Conservation (phyloP, 805 yeast species). For the Starmerella cellae region DNA sequence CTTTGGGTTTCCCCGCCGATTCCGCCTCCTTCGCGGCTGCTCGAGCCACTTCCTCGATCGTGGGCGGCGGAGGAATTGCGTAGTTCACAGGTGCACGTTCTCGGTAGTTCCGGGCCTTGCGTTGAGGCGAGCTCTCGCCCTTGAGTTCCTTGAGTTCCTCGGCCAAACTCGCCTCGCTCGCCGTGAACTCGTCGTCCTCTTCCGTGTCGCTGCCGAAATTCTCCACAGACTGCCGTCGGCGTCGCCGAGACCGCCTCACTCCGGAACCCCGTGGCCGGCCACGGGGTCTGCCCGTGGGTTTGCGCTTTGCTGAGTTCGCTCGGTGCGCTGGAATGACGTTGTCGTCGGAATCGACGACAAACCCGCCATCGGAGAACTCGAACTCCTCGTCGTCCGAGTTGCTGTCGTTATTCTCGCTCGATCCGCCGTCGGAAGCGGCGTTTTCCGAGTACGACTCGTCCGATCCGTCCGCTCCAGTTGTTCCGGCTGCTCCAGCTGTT, state of each 20-base stretch:
- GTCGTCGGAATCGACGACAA: slow-evolving; percentile 20
- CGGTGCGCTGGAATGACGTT: slow-evolving; percentile 7
- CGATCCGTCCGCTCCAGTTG: not conserved
- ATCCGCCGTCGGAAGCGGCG: slow-evolving; percentile 1
- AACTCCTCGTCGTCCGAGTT: slow-evolving; percentile 6
- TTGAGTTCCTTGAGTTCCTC: slow-evolving; percentile 19
- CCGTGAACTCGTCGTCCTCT: slow-evolving; percentile 14
- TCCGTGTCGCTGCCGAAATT: not conserved
- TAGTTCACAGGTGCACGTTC: slow-evolving; percentile 21
- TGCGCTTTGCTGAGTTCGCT: not conserved
- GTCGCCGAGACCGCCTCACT: not conserved
- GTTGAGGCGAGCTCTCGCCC: slow-evolving; percentile 12
- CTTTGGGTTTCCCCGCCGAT: slow-evolving; percentile 1
- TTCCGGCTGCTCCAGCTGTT: not conserved
- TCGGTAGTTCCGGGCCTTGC: slow-evolving; percentile 15
- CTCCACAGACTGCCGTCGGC: not conserved
- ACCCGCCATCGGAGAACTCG: slow-evolving; percentile 18
- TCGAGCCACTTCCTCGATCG: slow-evolving; percentile 18
- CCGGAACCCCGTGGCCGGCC: not conserved
- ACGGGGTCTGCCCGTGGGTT: not conserved
- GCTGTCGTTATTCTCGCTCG: not conserved
- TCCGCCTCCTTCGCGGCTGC: slow-evolving; percentile 10
- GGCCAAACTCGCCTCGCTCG: slow-evolving; percentile 17
- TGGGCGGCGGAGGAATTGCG: slow-evolving; percentile 22
- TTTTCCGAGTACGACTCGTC: slow-evolving; percentile 8